A percentile compares a stretch with the other conserved stretches of the same genome.
These are phyloP conservation scores for Fusarium sp. DNA, from an alignment of 2,329 filamentous ascomycete species.

Conservation along the genomic window DNA sequence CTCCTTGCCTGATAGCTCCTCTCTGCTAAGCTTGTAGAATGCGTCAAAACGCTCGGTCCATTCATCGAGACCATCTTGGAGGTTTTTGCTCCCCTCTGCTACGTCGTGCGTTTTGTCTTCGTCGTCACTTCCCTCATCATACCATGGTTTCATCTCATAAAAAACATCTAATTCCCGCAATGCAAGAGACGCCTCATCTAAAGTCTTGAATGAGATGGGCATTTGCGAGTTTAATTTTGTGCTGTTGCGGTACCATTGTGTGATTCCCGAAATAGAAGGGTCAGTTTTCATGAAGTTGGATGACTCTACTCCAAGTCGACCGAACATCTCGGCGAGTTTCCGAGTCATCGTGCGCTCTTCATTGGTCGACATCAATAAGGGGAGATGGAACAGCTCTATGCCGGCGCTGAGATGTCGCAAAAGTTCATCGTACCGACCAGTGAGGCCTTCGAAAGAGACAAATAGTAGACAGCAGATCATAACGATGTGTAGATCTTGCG, in stretches of 20 bases:
- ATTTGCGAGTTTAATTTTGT: neutral
- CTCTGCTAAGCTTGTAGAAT: neutral
- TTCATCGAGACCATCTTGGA: neutral
- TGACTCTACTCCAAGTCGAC: conserved; percentile 2
- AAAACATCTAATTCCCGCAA: neutral
- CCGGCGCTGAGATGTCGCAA: neutral
- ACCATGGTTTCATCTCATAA: neutral
- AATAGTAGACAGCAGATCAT: conserved; percentile 10
- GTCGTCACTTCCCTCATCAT: neutral
- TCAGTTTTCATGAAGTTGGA: neutral
- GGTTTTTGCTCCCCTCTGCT: neutral
- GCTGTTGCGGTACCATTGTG: neutral
- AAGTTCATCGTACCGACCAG: neutral
- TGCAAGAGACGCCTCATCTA: neutral
- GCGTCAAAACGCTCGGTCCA: neutral
- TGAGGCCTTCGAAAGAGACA: neutral
- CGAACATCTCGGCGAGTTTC: conserved; percentile 1
- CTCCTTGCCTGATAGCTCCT: neutral
- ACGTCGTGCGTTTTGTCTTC: neutral
- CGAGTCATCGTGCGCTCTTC: neutral
- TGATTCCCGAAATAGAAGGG: neutral
- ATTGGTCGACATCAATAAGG: neutral
- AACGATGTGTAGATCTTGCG: neutral
- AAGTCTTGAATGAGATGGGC: neutral
- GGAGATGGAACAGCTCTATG: neutral